Conservation (phyloP, 1,284 basidiomycete species). For the Tausonia pullulans region DNA sequence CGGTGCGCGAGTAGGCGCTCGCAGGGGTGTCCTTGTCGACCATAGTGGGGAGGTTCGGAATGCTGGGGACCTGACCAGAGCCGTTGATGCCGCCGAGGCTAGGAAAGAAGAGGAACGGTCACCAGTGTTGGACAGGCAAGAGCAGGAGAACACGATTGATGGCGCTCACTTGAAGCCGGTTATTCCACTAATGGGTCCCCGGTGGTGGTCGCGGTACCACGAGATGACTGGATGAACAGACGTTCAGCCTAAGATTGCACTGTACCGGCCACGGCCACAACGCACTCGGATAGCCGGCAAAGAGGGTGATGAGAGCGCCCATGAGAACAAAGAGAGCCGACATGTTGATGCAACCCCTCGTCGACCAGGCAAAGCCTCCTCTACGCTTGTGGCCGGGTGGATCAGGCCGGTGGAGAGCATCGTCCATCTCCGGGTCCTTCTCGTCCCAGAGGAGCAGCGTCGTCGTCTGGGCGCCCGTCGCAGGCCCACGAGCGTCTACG, state of each 20-base stretch:
- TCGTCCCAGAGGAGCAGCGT: conserved; percentile 21
- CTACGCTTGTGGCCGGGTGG: conserved; percentile 26
- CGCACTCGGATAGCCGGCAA: conserved; percentile 57
- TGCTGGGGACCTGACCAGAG: conserved; percentile 44
- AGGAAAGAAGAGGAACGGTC: conserved; percentile 31
- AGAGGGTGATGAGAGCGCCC: conserved; percentile 46
- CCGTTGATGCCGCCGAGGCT: conserved; percentile 67
- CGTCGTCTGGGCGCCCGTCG: conserved; percentile 1
- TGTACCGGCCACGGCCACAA: too few species aligned
- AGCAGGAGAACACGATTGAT: neutral
- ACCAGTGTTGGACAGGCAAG: neutral
- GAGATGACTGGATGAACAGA: conserved; percentile 37
- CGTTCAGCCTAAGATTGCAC: too few species aligned
- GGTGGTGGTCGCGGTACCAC: conserved; percentile 26
- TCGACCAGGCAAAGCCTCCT: conserved; percentile 29
- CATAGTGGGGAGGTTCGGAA: conserved; percentile 47
- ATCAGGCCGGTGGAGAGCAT: conserved; percentile 46
- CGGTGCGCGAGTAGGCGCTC: conserved; percentile 46
- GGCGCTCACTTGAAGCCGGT: conserved; percentile 8
- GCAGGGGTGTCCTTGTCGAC: conserved; percentile 59
- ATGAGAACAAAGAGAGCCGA: conserved; percentile 39
- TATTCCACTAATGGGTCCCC: neutral
- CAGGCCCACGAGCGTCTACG: too few species aligned
- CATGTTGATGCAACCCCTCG: conserved; percentile 43
- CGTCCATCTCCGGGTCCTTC: conserved; percentile 38